Percentiles rank a stretch among this genome's conserved stretches.
phyloP scores from a whole-genome alignment of 768 basidiomycete species.

The Leccinum boreale region DNA sequence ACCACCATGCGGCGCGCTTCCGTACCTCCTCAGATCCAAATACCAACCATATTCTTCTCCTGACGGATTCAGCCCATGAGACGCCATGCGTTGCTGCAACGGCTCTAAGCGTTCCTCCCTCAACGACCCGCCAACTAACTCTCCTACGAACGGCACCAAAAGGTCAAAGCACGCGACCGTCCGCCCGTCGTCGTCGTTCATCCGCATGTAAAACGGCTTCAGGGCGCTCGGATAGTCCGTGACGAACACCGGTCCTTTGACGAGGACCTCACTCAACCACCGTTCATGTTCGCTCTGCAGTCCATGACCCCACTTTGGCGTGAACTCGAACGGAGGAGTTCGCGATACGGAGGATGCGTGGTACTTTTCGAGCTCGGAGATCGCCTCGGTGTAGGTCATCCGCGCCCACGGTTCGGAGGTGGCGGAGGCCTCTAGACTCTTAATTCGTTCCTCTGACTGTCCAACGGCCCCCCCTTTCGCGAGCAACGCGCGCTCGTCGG shows the following conservation, averaged over 20 bases:
- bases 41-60: conserved; percentile 64
- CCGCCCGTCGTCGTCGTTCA: conserved; percentile 46
- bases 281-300: conserved; percentile 92
- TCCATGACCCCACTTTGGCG: conserved; percentile 62
- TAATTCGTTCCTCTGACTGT: conserved; percentile 31
- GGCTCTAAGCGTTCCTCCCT: conserved; percentile 69
- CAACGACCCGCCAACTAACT: conserved; percentile 89
- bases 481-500: conserved; percentile 32
- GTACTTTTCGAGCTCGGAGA: conserved; percentile 50
- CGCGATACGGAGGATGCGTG: conserved; percentile 24
- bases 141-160: conserved; percentile 82
- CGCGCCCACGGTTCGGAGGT: conserved; percentile 53
- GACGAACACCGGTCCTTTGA: conserved; percentile 82
- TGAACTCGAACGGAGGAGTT: conserved; percentile 45
- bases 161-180: conserved; percentile 97
- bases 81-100: conserved; percentile 49
- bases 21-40: conserved; percentile 75
- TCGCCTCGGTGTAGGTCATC: conserved; percentile 77
- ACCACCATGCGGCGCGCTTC: conserved; percentile 89
- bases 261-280: conserved; percentile 72
- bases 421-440: conserved; percentile 37
- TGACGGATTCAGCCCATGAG: conserved; percentile 41
- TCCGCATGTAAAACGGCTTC: conserved; percentile 98
- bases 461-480: conserved; percentile 31
- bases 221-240: conserved; percentile 78